A percentile compares a stretch with the other conserved stretches of the same genome.
Evolutionary conservation across 1,284 basidiomycete species (phyloP).

Genomic region (Vanrija sp.): DNA sequence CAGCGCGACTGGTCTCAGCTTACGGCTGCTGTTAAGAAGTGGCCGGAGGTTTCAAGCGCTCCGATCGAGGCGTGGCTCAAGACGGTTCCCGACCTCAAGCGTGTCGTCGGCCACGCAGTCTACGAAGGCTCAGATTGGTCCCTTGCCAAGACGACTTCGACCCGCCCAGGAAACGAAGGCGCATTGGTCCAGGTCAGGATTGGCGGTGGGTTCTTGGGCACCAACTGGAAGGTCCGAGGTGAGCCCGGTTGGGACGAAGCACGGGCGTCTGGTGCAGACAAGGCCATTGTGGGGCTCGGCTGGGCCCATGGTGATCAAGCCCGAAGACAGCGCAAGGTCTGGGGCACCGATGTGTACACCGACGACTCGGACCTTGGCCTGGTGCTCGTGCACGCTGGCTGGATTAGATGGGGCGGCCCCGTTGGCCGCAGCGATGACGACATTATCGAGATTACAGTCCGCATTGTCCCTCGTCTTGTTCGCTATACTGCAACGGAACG

Average conservation of each 20-base stretch:
- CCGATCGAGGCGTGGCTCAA: slow-evolving; percentile 35
- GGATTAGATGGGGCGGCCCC: slow-evolving; percentile 46
- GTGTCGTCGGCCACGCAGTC: slow-evolving; percentile 19
- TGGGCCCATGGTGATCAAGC: slow-evolving; percentile 9
- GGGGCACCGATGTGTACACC: slow-evolving; percentile 60
- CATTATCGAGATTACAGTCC: slow-evolving; percentile 50
- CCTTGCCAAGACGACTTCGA: slow-evolving; percentile 18
- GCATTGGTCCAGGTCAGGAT: slow-evolving; percentile 34
- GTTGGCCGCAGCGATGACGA: slow-evolving; percentile 28
- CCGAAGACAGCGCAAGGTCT: slow-evolving; percentile 46
- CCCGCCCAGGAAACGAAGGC: slow-evolving; percentile 22
- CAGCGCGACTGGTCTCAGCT: slow-evolving; percentile 27
- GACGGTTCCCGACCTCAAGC: slow-evolving; percentile 15
- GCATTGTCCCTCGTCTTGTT: slow-evolving; percentile 54
- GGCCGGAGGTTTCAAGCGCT: slow-evolving; percentile 31
- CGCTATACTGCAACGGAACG: slow-evolving; percentile 54
- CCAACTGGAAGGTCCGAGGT: slow-evolving; percentile 39
- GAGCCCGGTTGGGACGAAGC: slow-evolving; percentile 45
- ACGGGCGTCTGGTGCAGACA: slow-evolving; percentile 3
- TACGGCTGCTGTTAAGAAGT: slow-evolving; percentile 21
- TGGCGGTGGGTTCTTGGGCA: slow-evolving; percentile 34
- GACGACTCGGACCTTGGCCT: slow-evolving; percentile 57
- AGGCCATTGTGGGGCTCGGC: slow-evolving; percentile 17
- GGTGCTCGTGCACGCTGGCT: slow-evolving; percentile 55
- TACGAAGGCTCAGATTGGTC: slow-evolving; percentile 35